Evolutionary conservation across 208 protist genomes (phyloP).

Genomic region (Trypanosoma brucei): DNA sequence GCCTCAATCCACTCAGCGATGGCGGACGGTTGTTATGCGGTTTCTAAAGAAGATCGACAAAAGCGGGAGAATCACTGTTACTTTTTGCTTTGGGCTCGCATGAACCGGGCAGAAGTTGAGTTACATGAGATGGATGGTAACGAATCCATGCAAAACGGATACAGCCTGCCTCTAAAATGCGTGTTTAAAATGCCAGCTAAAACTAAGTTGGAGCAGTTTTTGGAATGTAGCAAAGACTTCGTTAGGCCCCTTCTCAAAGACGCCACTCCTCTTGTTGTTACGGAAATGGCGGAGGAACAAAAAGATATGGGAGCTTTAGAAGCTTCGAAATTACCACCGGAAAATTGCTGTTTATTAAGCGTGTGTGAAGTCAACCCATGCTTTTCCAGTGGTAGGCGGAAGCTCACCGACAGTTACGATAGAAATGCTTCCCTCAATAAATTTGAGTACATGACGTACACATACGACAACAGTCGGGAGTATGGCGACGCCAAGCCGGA

Average conservation of each 20-base stretch:
- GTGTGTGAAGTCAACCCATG: conserved; percentile 73
- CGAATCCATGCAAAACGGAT: neutral
- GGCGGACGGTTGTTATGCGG: conserved; percentile 65
- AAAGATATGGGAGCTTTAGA: conserved; percentile 62
- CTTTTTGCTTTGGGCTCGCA: conserved; percentile 80
- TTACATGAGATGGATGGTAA: neutral
- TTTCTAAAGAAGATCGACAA: conserved; percentile 31
- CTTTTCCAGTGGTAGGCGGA: conserved; percentile 39
- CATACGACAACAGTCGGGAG: conserved; percentile 12
- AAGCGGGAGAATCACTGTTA: conserved; percentile 59
- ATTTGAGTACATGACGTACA: conserved; percentile 63
- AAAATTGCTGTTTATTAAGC: conserved; percentile 77
- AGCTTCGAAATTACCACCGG: conserved; percentile 42
- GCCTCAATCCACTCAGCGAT: conserved; percentile 60
- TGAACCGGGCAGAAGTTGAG: conserved; percentile 45
- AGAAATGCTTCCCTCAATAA: conserved; percentile 55
- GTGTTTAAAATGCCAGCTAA: conserved; percentile 80
- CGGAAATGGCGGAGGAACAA: conserved; percentile 58
- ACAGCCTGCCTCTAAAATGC: conserved; percentile 20
- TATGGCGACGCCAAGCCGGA: conserved; percentile 16
- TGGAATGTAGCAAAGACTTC: conserved; percentile 53
- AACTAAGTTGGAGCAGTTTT: conserved; percentile 50
- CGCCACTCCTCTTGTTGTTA: conserved; percentile 47
- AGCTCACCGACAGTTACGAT: conserved; percentile 59
- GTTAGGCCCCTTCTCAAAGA: conserved; percentile 65